Conservation (phyloP, 2,329 filamentous ascomycete species). For the Cladophialophora exuberans region DNA sequence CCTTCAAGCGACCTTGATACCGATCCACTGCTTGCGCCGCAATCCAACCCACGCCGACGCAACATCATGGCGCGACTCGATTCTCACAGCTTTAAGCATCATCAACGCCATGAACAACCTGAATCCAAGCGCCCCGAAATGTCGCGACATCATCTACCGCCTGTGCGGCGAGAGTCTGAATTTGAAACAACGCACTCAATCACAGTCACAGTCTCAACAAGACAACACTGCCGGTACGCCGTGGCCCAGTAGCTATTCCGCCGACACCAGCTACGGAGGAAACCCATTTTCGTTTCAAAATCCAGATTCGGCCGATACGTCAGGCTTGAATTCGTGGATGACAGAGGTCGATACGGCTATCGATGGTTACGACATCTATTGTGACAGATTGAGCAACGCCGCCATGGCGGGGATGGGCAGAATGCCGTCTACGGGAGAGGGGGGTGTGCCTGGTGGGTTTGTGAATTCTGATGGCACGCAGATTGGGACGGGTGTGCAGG, state of each 20-base stretch:
- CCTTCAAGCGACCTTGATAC: constrained; percentile 51
- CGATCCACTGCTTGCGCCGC: constrained; percentile 49
- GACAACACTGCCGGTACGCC: no score
- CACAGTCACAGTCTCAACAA: constrained; percentile 1
- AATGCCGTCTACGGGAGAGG: background rate
- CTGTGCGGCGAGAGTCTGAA: constrained; percentile 26
- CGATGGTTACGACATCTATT: constrained; percentile 28
- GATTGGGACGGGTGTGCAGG: constrained; percentile 22
- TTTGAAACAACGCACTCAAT: constrained; percentile 1
- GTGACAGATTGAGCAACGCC: constrained; percentile 24
- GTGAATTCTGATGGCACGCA: constrained; percentile 17
- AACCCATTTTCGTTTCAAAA: constrained; percentile 15
- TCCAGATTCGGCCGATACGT: constrained; percentile 11
- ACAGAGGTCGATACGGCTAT: constrained; percentile 28
- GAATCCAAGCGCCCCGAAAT: constrained; percentile 28
- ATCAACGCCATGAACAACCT: constrained; percentile 27
- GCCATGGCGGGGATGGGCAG: constrained; percentile 23
- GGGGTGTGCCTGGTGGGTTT: background rate
- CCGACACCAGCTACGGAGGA: background rate
- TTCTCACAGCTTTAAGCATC: constrained; percentile 23
- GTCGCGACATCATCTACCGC: constrained; percentile 26
- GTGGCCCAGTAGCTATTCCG: constrained; percentile 6
- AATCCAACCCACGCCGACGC: constrained; percentile 40
- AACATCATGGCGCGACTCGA: constrained; percentile 31
- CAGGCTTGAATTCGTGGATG: constrained; percentile 25